phyloP scores from a whole-genome alignment of 805 yeast species.

The Nakazawaea laoshanensis region DNA sequence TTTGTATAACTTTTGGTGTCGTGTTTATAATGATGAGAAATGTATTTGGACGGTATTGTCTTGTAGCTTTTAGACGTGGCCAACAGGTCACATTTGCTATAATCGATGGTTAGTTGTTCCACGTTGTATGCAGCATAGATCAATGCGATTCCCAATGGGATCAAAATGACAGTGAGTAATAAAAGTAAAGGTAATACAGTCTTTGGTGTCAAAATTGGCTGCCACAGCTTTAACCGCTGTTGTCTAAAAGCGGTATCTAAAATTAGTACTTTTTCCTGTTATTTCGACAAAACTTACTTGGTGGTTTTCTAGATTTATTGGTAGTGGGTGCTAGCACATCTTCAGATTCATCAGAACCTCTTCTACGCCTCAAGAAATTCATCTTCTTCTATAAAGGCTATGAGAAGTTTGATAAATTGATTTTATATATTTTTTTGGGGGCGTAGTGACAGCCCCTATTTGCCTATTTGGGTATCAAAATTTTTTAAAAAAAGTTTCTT shows the following conservation, averaged over 20 bases:
- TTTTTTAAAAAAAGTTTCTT: not conserved
- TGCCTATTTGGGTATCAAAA: conserved; percentile 7
- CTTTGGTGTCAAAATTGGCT: conserved; percentile 86
- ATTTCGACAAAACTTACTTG: conserved; percentile 24
- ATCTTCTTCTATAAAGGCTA: no score
- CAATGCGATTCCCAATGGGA: conserved; percentile 86
- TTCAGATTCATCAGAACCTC: conserved; percentile 6
- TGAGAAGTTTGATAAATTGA: no score
- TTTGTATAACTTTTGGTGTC: conserved; percentile 21
- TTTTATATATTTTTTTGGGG: no score
- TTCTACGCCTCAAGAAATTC: conserved; percentile 13
- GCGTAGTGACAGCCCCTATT: no score
- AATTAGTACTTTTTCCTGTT: conserved; percentile 13
- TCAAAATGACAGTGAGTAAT: conserved; percentile 67
- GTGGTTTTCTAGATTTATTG: conserved; percentile 42
- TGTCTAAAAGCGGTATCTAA: conserved; percentile 74
- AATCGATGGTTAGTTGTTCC: conserved; percentile 67
- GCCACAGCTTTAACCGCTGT: conserved; percentile 56
- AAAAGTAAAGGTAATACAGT: conserved; percentile 83
- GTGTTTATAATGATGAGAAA: conserved; percentile 52
- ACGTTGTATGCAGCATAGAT: conserved; percentile 72
- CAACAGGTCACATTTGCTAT: conserved; percentile 54
- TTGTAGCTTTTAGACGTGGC: conserved; percentile 34
- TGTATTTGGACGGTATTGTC: conserved; percentile 52
- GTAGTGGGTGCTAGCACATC: conserved; percentile 7